Percentiles rank a stretch among this genome's conserved stretches.
These are phyloP conservation scores for Macroventuria anomochaeta DNA, from an alignment of 2,329 filamentous ascomycete species.

Conservation along the genomic window DNA sequence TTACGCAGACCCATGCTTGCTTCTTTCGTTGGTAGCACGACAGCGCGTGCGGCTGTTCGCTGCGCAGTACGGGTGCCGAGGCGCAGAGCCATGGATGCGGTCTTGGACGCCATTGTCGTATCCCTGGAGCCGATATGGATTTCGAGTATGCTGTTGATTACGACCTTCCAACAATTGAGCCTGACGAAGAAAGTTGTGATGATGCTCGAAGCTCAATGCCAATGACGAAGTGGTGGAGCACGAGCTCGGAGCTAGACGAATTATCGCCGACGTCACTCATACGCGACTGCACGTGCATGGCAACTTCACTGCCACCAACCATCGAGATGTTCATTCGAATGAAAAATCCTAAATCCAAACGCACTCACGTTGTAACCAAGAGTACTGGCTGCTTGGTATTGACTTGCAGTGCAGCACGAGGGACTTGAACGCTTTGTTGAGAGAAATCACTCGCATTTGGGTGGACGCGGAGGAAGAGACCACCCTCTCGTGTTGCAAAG, in stretches of 20 bases:
- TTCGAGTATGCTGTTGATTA: not conserved
- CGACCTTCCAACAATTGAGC: not conserved
- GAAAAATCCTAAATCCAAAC: no score
- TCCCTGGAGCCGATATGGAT: not conserved
- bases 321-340: no score
- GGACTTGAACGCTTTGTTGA: no score
- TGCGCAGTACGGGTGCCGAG: slow-evolving; percentile 6
- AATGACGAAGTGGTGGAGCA: slow-evolving; percentile 19
- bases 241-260: slow-evolving; percentile 25
- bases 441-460: no score
- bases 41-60: slow-evolving; percentile 9
- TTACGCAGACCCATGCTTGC: slow-evolving; percentile 16
- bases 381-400: no score
- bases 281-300: slow-evolving; percentile 19
- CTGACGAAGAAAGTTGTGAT: not conserved
- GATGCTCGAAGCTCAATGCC: not conserved
- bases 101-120: slow-evolving; percentile 9
- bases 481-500: no score
- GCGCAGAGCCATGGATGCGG: slow-evolving; percentile 10
- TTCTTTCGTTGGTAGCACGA: slow-evolving; percentile 15
- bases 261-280: slow-evolving; percentile 34
- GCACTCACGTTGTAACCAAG: no score
- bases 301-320: not conserved
- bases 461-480: no score
- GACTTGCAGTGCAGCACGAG: no score